Conservation (phyloP, 2,329 filamentous ascomycete genomes). For the Xylaria sp. region DNA sequence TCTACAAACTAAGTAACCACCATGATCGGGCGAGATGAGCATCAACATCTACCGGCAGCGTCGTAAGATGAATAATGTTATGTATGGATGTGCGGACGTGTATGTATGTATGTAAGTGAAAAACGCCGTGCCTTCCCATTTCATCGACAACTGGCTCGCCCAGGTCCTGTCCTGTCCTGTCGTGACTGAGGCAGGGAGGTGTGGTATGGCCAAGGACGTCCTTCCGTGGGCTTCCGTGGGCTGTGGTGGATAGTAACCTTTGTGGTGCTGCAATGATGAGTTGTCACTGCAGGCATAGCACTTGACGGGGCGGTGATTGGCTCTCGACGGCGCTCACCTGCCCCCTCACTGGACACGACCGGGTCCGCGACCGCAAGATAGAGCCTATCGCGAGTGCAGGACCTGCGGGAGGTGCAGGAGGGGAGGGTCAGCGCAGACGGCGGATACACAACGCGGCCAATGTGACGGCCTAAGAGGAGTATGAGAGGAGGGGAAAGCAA, state of each 20-base stretch:
- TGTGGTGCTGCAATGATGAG: slow-evolving; percentile 54
- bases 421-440: slow-evolving; percentile 59
- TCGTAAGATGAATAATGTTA: slow-evolving; percentile 14
- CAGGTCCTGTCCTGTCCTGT: background rate
- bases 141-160: slow-evolving; percentile 25
- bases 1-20: slow-evolving; percentile 13
- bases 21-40: slow-evolving; percentile 23
- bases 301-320: slow-evolving; percentile 60
- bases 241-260: slow-evolving; percentile 18
- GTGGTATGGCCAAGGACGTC: slow-evolving; percentile 30
- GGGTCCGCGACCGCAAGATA: slow-evolving; percentile 53
- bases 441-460: slow-evolving; percentile 51
- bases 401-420: slow-evolving; percentile 21
- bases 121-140: slow-evolving; percentile 11
- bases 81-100: too few species aligned
- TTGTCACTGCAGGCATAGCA: slow-evolving; percentile 58
- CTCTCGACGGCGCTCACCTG: slow-evolving; percentile 49
- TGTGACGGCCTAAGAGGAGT: slow-evolving; percentile 55
- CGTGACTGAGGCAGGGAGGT: slow-evolving; percentile 32
- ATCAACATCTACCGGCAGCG: slow-evolving; percentile 19
- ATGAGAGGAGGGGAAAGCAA: slow-evolving; percentile 29
- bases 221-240: slow-evolving; percentile 20
- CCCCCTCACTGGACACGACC: slow-evolving; percentile 49
- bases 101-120: slow-evolving; percentile 27
- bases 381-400: slow-evolving; percentile 56